These are phyloP conservation scores for Boeremia exigua DNA, from an alignment of 2,329 filamentous ascomycete genomes.

Conservation along the genomic window DNA sequence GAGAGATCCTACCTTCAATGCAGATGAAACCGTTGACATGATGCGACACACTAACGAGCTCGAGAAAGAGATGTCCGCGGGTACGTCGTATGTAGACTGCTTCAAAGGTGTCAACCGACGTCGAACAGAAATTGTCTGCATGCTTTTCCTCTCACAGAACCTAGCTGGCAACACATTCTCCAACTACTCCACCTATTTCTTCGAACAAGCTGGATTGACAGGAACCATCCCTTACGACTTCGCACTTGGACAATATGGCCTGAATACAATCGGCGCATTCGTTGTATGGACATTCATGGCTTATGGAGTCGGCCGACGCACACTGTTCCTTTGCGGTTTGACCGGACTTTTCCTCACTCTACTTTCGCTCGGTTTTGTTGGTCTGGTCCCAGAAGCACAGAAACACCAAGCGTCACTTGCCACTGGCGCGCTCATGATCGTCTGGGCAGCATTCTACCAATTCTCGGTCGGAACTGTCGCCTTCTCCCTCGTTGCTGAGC, in stretches of 20 bases:
- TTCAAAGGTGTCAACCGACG: slow-evolving; percentile 77
- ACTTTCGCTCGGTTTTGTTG: background rate
- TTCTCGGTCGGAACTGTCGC: slow-evolving; percentile 83
- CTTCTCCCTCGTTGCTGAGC: slow-evolving; percentile 82
- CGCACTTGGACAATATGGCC: slow-evolving; percentile 59
- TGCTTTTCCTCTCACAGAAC: slow-evolving; percentile 51
- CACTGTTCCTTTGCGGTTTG: slow-evolving; percentile 75
- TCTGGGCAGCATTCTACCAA: slow-evolving; percentile 72
- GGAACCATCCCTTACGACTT: slow-evolving; percentile 48
- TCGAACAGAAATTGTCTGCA: slow-evolving; percentile 72
- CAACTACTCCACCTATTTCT: slow-evolving; percentile 52
- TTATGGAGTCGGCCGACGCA: slow-evolving; percentile 72
- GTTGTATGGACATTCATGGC: slow-evolving; percentile 79
- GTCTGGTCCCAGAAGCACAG: slow-evolving; percentile 37
- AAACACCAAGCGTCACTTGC: slow-evolving; percentile 68
- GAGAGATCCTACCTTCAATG: slow-evolving; percentile 49
- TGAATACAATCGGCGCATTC: slow-evolving; percentile 68
- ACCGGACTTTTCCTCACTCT: slow-evolving; percentile 41
- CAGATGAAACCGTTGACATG: slow-evolving; percentile 62
- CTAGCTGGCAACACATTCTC: slow-evolving; percentile 26
- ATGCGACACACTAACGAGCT: slow-evolving; percentile 85
- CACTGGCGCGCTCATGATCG: slow-evolving; percentile 29
- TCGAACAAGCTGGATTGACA: slow-evolving; percentile 51
- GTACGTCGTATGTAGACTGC: slow-evolving; percentile 77
- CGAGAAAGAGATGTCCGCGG: slow-evolving; percentile 68